Percentiles rank a stretch among this genome's conserved stretches.
Evolutionary conservation across 495 filamentous ascomycete genomes (phyloP).

Genomic region (Astrothelium subdiscretum): DNA sequence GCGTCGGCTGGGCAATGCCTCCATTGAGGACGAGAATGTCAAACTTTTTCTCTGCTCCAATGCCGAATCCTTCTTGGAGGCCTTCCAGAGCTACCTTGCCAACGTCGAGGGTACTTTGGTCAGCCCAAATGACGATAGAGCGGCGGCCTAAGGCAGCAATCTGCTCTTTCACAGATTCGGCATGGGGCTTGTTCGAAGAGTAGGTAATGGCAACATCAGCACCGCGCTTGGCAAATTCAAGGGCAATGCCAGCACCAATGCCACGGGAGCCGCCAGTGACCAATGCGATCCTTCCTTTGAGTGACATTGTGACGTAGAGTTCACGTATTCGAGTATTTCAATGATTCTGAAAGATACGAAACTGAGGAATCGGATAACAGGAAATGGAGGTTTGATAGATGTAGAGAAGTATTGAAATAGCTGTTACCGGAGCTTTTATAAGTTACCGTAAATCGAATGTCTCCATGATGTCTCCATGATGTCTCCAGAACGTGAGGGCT

Average conservation of each 20-base stretch:
- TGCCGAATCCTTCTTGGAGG: background rate
- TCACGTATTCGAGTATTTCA: background rate
- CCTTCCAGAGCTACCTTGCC: background rate
- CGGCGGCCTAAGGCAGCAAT: background rate
- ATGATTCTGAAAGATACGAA: background rate
- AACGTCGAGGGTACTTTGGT: background rate
- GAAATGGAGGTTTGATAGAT: background rate
- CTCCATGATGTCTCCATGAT: background rate
- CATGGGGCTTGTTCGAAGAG: conserved; percentile 28
- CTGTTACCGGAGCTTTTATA: background rate
- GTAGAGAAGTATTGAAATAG: background rate
- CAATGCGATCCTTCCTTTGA: conserved; percentile 4
- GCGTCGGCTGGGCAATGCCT: background rate
- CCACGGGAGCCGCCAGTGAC: conserved; percentile 15
- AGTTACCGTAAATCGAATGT: no score
- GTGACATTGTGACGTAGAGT: background rate
- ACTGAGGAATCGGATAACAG: background rate
- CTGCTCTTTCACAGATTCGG: background rate
- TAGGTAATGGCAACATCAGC: conserved; percentile 28
- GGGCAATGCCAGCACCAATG: conserved; percentile 15
- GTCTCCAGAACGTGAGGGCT: background rate
- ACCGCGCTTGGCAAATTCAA: conserved; percentile 13
- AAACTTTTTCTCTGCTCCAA: background rate
- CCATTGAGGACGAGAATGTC: background rate
- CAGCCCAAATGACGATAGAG: background rate